Base-by-base conservation (phyloP, 345 rosid species). In the Bruguiera gymnorhiza region DNA sequence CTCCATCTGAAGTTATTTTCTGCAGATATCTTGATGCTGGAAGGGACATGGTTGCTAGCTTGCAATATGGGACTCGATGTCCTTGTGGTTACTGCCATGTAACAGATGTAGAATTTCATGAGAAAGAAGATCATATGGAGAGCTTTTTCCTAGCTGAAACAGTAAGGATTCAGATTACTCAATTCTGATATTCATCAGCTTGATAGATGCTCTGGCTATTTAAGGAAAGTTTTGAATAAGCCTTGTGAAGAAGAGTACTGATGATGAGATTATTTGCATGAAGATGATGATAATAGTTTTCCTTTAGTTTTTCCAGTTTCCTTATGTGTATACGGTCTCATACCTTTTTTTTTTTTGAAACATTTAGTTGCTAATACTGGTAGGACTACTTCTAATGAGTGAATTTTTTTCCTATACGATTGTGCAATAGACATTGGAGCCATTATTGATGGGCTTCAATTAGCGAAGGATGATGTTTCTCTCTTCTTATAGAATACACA, bases 61-160 rank as follows among this genome's bases (percentile, higher is more conserved):
- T 95, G 83, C 99, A 95, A 79, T 84, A 88, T 68, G 99, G 92
- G 13, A 95, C 99, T 59, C 88, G 86, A 72, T 95, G 99, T 76
- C 92, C 93, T 75, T 95, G 99, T 70, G 97, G 97, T 36, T 95
- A 88, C 78, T 95, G 99, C 80, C 99, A 95, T 71, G 85, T 95
- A 79, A 84, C 92, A 20, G 97, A 95, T 76, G 99, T 95, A 0
- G 98, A 94, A 78, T 84, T 82, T 66, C 98, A 94, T 74, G 69
- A 88, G 73, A 86, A 70, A 76, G 97, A 89, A 78, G 97, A 94
- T 74, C 98, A 92, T 77, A 94, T 94, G 98, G 98, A 94, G 79
- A 94, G 98, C 83, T 94, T 94, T 82, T 94, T 94, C 86, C 93
- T 94, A 15, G 97, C 97, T n/a, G 98, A 94, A 91, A 94, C 98